A percentile compares a stretch with the other conserved stretches of the same genome.
These are phyloP conservation scores for Neoboletus brunneissimus DNA, from an alignment of 768 basidiomycete species.

Conservation along the genomic window DNA sequence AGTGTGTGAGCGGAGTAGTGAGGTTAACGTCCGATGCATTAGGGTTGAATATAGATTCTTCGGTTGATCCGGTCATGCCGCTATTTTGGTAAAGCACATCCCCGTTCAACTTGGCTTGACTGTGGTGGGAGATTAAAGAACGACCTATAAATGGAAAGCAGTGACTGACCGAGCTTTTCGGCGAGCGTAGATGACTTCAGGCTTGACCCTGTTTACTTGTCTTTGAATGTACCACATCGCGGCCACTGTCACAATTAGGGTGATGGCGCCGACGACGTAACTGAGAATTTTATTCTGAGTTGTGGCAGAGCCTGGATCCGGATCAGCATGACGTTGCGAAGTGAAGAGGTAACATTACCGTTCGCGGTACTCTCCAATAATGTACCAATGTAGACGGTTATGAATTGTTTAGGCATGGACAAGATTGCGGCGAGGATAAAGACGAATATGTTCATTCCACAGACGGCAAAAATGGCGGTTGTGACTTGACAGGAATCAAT, in stretches of 20 bases:
- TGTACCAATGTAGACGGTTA: constrained; percentile 89
- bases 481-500: constrained; percentile 52
- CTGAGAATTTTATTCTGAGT: constrained; percentile 62
- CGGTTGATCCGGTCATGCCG: constrained; percentile 29
- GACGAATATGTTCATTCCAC: constrained; percentile 78
- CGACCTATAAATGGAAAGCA: background rate
- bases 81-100: constrained; percentile 31
- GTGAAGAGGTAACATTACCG: constrained; percentile 13
- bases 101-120: constrained; percentile 52
- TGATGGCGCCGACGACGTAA: constrained; percentile 63
- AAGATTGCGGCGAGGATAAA: constrained; percentile 80
- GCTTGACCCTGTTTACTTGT: constrained; percentile 68
- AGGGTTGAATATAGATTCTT: constrained; percentile 37
- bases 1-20: constrained; percentile 21
- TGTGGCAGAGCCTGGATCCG: constrained; percentile 18
- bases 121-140: constrained; percentile 23
- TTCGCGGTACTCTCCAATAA: constrained; percentile 52
- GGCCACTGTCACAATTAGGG: constrained; percentile 64
- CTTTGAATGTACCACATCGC: constrained; percentile 85
- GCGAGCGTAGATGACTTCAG: constrained; percentile 61
- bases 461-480: constrained; percentile 84
- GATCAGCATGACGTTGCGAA: constrained; percentile 1
- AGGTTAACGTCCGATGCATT: constrained; percentile 43
- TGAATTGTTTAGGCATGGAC: constrained; percentile 87
- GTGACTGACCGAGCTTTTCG: constrained; percentile 62